Evolutionary conservation across 2,329 filamentous ascomycete species (phyloP), one percentile per base, ranked within the genome.

Genomic region (Cladosporium sp.): DNA sequence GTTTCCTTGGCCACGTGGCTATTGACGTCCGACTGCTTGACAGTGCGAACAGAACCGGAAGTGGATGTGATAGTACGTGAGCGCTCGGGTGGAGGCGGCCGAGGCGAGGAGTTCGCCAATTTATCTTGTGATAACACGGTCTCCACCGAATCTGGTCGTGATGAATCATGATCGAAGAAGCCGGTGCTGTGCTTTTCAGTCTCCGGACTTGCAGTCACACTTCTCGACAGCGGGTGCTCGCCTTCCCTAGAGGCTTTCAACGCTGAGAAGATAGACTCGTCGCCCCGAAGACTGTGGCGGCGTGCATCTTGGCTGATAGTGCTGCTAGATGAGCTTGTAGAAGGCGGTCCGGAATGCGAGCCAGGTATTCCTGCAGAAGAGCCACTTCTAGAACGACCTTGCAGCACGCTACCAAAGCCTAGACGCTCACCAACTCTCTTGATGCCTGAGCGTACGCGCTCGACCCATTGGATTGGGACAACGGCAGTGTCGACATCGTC

Each of bases 401-500:
- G 61, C 14, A 63, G 35, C 35, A 63, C 61, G 16, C 44, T 63
- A 59, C 88, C 80, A 61, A 83, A 82, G 18, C 61, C 61, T 66
- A 70, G 65, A 64, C 70, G 60, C 35, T 71, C 70, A 35, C 87
- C 81, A 23, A 86, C 82, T 66, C 81, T 83, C 69, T 88, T 85
- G 67, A 96, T 85, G 46, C 88, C 91, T 14, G 91, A 96, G 56
- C 89, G 88, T 59, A 95, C 91, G 37, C 92, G 89, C 74, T 97
- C 92, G 23, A 98, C 84, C 68, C 97, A 88, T 8, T 90, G 93
- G 60, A 97, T 87, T 40, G 93, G 93, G 18, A 96, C 90, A 64
- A 99, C 95, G 65, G 95, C 95, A 64, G 88, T 87, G 55, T 92
- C 93, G 73, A 99, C 88, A 78, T 99, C 95, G 74, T 89, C 89